Evolutionary conservation across 2,329 filamentous ascomycete genomes (phyloP), one percentile per base, ranked within the genome.

Genomic region (Boeremia lycopersici): DNA sequence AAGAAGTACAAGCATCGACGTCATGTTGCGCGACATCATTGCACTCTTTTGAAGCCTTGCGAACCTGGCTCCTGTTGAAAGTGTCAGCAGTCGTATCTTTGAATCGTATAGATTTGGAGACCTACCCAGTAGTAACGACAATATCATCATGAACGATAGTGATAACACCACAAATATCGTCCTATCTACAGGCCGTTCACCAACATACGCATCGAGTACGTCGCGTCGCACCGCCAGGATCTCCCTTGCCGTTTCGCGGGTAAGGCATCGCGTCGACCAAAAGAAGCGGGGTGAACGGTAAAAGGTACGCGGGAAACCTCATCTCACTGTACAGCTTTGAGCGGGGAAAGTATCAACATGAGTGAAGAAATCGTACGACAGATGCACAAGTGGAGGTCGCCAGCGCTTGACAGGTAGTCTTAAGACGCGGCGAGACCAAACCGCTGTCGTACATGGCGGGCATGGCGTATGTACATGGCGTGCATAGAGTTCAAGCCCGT

Each of bases 101-200:
- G 8, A 35, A 1, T 29, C 38, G 17, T 3, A 2, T 5, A 17
- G 12, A 33, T 35, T 35, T 17, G 19, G 19, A 19, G 5, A 34
- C 48, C 15, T 59, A 59, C 59, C 56, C 23, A 61, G 40, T 5
- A 59, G 38, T 26, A 57, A 12, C 7, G 59, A 59, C 9, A 61
- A 23, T 11, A 57, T 12, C 45, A 61, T 57, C 30, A 53, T 57
- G n/a, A 44, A 54, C 23, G 55, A 46, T n/a, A 61, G n/a, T 9
- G 56, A 54, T 38, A 61, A 12, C 17, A 52, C 30, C 10, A 48
- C 46, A 25, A 46, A 54, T 13, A 59, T 47, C 4, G 53, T 59
- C 8, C 59, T 49, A 28, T 56, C 56, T 4, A 15, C 38, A 9
- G 59, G 49, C 8, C 31, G 48, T 41, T 61, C 59, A 13, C 56